A percentile compares a stretch with the other conserved stretches of the same genome.
Evolutionary conservation across 1,284 basidiomycete genomes (phyloP).

Genomic region (Lignosus rhinocerotis): DNA sequence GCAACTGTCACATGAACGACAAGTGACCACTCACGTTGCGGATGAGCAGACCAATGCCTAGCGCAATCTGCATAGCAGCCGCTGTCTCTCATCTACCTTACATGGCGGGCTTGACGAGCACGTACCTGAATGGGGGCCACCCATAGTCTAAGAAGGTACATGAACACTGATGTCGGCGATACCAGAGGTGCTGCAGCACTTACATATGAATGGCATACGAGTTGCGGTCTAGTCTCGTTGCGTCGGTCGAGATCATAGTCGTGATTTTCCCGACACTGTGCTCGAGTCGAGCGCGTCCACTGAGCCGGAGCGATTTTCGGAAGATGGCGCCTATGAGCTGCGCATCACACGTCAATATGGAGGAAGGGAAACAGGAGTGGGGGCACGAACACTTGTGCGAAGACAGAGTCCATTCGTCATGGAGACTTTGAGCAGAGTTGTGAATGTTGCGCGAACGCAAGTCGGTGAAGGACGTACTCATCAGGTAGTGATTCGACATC

Average conservation of each 20-base stretch:
- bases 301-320: constrained; percentile 70
- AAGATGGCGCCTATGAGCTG: constrained; percentile 71
- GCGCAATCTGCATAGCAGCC: constrained; percentile 43
- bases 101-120: background rate
- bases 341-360: no score
- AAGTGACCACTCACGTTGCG: constrained; percentile 43
- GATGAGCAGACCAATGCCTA: constrained; percentile 67
- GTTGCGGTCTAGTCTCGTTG: constrained; percentile 52
- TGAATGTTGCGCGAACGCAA: background rate
- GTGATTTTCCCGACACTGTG: constrained; percentile 69
- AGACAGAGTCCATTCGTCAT: constrained; percentile 54
- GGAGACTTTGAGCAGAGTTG: constrained; percentile 36
- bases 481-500: constrained; percentile 53
- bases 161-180: constrained; percentile 9
- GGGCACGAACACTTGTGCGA: constrained; percentile 47
- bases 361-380: background rate
- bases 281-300: constrained; percentile 59
- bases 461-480: constrained; percentile 35
- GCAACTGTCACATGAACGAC: background rate
- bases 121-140: constrained; percentile 54
- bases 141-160: constrained; percentile 45
- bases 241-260: constrained; percentile 69
- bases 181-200: constrained; percentile 22
- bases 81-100: no score
- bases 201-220: constrained; percentile 52